Conservation (phyloP, 2,329 filamentous ascomycete genomes). For the Verticillium nonalfalfae region DNA sequence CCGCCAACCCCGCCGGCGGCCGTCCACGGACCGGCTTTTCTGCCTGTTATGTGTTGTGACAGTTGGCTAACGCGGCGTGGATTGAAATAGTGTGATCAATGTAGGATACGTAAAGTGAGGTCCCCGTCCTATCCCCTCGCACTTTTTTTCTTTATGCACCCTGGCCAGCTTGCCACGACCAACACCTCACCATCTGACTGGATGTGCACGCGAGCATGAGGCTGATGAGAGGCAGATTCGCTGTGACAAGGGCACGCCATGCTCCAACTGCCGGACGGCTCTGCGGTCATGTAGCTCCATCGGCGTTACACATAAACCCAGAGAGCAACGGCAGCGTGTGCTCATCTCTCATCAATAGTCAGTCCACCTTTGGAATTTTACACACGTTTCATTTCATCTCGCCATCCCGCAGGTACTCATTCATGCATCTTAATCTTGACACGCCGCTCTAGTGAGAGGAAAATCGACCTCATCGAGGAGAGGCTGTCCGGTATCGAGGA, state of each 20-base stretch:
- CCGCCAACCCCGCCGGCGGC: not conserved
- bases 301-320: constrained; percentile 46
- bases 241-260: constrained; percentile 52
- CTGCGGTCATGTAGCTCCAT: constrained; percentile 48
- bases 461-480: constrained; percentile 42
- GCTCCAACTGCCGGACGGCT: constrained; percentile 50
- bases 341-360: constrained; percentile 57
- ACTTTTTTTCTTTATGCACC: not conserved
- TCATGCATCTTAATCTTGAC: not conserved
- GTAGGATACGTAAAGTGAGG: constrained; percentile 31
- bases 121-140: constrained; percentile 9
- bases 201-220: not conserved
- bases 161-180: too few relatives aligned
- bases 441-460: constrained; percentile 36
- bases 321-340: constrained; percentile 48
- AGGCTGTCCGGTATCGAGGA: constrained; percentile 37
- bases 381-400: not conserved
- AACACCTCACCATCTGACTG: constrained; percentile 1
- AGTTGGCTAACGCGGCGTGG: constrained; percentile 9
- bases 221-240: constrained; percentile 35
- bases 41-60: not conserved
- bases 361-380: constrained; percentile 15
- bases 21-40: not conserved
- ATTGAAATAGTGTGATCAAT: constrained; percentile 35
- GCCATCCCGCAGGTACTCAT: not conserved